These are phyloP conservation scores for Apocynum venetum DNA, from an alignment of 257 asterid species.

Conservation along the genomic window DNA sequence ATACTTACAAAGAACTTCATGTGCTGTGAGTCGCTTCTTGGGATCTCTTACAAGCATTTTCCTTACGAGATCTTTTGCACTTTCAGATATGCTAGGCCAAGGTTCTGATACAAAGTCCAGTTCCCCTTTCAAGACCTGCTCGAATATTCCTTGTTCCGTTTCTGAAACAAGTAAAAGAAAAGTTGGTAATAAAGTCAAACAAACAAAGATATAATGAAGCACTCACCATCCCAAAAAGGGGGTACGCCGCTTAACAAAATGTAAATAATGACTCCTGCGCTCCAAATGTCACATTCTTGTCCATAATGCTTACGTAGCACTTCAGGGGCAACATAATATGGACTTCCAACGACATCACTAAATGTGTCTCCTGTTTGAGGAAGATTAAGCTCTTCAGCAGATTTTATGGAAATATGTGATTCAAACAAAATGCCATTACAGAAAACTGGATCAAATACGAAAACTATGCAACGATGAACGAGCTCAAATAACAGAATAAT, in stretches of 20 bases:
- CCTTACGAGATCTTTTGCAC: constrained; percentile 63
- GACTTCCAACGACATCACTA: constrained; percentile 64
- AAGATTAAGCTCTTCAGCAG: constrained; percentile 21
- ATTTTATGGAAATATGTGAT: background rate
- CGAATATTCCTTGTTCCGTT: constrained; percentile 62
- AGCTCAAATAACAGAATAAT: background rate
- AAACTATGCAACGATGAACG: background rate
- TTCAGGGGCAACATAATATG: constrained; percentile 68
- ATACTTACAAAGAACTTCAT: constrained; percentile 66
- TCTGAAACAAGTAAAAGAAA: constrained; percentile 35
- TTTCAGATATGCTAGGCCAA: constrained; percentile 62
- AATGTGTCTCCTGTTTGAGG: constrained; percentile 44
- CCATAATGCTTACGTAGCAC: constrained; percentile 54
- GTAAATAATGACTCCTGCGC: constrained; percentile 67
- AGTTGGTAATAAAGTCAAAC: background rate
- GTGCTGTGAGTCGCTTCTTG: constrained; percentile 53
- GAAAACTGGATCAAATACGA: background rate
- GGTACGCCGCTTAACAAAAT: constrained; percentile 65
- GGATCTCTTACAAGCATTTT: constrained; percentile 65
- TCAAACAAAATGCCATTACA: background rate
- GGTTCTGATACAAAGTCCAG: constrained; percentile 69
- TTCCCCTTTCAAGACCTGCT: constrained; percentile 68
- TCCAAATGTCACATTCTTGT: constrained; percentile 67
- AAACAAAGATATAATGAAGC: background rate
- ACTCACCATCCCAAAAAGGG: constrained; percentile 65